Evolutionary conservation across 805 yeast species (phyloP).

Genomic region (Candida maesae): DNA sequence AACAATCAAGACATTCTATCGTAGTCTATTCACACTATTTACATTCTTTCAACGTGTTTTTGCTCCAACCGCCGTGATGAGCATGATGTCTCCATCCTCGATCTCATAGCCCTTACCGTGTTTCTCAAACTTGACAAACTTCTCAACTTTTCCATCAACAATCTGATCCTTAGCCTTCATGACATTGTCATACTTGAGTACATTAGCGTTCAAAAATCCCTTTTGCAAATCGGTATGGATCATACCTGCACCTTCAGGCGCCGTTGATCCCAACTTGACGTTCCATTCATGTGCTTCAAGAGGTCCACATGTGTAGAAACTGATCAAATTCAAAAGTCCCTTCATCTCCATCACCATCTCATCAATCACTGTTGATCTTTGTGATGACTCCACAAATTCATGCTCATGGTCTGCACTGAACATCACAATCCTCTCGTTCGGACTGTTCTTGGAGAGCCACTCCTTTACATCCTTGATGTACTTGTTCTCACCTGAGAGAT

Average conservation of each 20-base stretch:
- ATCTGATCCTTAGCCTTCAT: conserved; percentile 18
- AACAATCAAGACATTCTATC: not conserved
- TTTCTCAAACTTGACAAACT: conserved; percentile 30
- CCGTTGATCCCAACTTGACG: conserved; percentile 66
- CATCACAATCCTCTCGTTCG: conserved; percentile 66
- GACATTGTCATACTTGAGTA: conserved; percentile 64
- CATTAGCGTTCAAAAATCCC: conserved; percentile 76
- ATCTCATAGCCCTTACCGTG: conserved; percentile 77
- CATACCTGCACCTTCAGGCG: conserved; percentile 88
- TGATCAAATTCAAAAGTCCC: conserved; percentile 61
- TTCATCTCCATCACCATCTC: conserved; percentile 64
- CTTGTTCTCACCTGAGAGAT: conserved; percentile 47
- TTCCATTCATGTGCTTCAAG: conserved; percentile 90
- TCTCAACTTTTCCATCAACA: conserved; percentile 31
- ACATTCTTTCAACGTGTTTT: conserved; percentile 34
- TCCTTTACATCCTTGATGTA: conserved; percentile 45
- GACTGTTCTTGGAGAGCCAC: conserved; percentile 69
- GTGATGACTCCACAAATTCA: conserved; percentile 24
- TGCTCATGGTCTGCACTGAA: conserved; percentile 56
- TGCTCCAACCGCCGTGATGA: conserved; percentile 71
- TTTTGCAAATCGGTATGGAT: conserved; percentile 83
- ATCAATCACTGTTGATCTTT: conserved; percentile 56
- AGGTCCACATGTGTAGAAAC: conserved; percentile 86
- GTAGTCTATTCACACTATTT: conserved; percentile 1
- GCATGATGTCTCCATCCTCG: conserved; percentile 80